Conservation (phyloP, 1,284 basidiomycete genomes). For the Ustilago nuda region DNA sequence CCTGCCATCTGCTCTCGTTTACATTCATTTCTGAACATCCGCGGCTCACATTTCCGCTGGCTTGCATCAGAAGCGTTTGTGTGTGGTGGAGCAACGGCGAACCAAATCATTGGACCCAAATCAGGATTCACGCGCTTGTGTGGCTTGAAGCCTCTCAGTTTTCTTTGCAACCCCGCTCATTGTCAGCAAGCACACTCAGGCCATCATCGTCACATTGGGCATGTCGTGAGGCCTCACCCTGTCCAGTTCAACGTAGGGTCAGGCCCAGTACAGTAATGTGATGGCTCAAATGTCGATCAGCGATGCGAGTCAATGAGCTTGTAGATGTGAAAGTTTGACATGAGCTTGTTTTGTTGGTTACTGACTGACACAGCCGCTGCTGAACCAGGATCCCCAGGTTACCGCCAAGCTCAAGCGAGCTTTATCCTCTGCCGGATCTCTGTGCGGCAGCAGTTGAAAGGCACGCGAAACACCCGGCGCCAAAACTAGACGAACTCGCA, state of each 20-base stretch:
- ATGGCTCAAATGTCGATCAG: neutral
- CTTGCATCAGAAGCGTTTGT: neutral
- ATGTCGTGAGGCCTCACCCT: neutral
- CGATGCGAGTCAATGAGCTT: neutral
- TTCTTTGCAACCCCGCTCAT: constrained; percentile 1
- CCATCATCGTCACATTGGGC: too few relatives aligned
- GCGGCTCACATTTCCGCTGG: neutral
- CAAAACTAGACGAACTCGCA: neutral
- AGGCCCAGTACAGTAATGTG: neutral
- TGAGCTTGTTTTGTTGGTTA: constrained; percentile 1
- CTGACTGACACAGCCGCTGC: neutral
- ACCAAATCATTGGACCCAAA: neutral
- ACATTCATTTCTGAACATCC: neutral
- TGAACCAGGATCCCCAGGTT: neutral
- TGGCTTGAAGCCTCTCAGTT: neutral
- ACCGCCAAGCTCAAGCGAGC: constrained; percentile 1
- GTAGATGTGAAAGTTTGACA: neutral
- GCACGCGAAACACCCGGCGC: neutral
- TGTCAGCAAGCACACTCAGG: neutral
- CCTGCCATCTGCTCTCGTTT: neutral
- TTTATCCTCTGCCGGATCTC: too few relatives aligned
- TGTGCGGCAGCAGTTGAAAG: neutral
- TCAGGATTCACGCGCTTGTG: constrained; percentile 7
- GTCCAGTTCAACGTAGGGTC: neutral
- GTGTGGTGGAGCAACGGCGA: neutral